These are phyloP conservation scores for Yamadazyma phyllophila DNA, from an alignment of 805 yeast genomes.

Conservation along the genomic window DNA sequence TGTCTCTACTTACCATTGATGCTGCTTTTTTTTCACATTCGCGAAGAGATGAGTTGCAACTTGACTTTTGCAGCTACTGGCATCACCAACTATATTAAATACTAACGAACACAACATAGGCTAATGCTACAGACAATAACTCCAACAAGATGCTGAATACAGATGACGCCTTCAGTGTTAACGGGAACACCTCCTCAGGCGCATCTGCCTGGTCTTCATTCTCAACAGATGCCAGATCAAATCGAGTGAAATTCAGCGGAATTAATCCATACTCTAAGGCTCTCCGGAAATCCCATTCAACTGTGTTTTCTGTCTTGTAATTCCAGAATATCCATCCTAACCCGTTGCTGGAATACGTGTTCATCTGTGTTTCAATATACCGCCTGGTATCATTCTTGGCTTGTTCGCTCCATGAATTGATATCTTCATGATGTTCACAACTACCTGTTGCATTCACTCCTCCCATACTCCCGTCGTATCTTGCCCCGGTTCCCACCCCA, in stretches of 20 bases:
- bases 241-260: not conserved
- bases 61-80: no score
- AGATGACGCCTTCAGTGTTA: no score
- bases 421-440: conserved; percentile 43
- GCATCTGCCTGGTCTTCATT: not conserved
- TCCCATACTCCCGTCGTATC: conserved; percentile 51
- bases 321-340: conserved; percentile 75
- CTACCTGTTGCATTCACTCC: conserved; percentile 29
- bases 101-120: no score
- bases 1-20: conserved; percentile 12
- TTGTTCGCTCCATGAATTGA: conserved; percentile 40
- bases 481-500: conserved; percentile 66
- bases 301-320: conserved; percentile 62
- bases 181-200: not conserved
- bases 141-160: no score
- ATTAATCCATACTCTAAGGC: conserved; percentile 40
- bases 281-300: conserved; percentile 68
- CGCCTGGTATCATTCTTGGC: conserved; percentile 47
- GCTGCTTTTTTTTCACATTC: not conserved
- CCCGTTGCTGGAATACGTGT: conserved; percentile 41
- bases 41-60: conserved; percentile 5
- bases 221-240: not conserved
- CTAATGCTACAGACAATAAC: not conserved
- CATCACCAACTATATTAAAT: no score
- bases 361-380: conserved; percentile 59